These are phyloP conservation scores for Cadophora malorum DNA, from an alignment of 2,329 filamentous ascomycete genomes.

Conservation along the genomic window DNA sequence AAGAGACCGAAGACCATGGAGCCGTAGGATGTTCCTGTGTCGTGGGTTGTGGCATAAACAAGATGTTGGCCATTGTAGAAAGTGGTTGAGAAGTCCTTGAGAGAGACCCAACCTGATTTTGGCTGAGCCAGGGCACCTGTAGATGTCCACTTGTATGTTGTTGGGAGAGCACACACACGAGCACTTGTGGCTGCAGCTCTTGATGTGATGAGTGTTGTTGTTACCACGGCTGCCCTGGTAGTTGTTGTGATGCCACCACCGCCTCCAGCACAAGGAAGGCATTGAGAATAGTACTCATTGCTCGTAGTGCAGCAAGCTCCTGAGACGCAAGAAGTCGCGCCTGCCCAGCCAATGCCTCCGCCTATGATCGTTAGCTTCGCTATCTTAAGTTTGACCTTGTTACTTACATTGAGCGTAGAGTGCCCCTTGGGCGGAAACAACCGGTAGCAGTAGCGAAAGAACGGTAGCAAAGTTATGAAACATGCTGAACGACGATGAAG, in stretches of 20 bases:
- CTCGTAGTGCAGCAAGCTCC: constrained; percentile 13
- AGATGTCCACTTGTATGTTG: constrained; percentile 62
- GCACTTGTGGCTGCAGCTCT: constrained; percentile 11
- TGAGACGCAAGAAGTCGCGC: constrained; percentile 13
- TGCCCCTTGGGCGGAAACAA: constrained; percentile 9
- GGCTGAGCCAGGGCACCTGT: constrained; percentile 57
- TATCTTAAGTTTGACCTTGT: not conserved
- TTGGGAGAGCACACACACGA: constrained; percentile 56
- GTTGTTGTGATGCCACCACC: not conserved
- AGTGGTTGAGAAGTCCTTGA: constrained; percentile 68
- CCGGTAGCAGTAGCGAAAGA: not conserved
- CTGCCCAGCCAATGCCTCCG: constrained; percentile 11
- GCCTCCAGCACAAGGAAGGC: constrained; percentile 10
- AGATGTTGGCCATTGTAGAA: constrained; percentile 64
- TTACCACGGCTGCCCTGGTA: not conserved
- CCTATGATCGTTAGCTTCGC: not conserved
- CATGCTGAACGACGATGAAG: not conserved
- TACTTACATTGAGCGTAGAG: constrained; percentile 14
- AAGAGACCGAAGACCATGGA: constrained; percentile 66
- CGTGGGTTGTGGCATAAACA: constrained; percentile 62
- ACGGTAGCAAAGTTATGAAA: not conserved
- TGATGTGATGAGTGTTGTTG: not conserved
- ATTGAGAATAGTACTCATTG: constrained; percentile 19
- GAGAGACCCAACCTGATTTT: constrained; percentile 58
- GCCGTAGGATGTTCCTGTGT: constrained; percentile 54